Evolutionary conservation across 148 eudicot species (phyloP).

Genomic region (Diospyros kaki): DNA sequence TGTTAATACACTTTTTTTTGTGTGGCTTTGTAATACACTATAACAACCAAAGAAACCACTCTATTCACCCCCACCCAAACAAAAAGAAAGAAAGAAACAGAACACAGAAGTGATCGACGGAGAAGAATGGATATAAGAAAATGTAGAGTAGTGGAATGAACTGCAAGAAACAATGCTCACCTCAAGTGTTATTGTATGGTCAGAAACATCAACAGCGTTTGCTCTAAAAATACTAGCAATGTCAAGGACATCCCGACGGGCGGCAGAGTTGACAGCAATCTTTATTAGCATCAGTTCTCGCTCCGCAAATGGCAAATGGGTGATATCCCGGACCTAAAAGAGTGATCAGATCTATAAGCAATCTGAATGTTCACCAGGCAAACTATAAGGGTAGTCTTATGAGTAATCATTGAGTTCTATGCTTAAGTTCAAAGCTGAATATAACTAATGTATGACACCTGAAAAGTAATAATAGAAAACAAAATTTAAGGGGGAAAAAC

Average conservation of each 20-base stretch:
- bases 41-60: not conserved
- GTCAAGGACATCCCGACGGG: slow-evolving; percentile 90
- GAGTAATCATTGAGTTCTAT: not conserved
- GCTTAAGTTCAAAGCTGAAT: too few relatives aligned
- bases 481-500: too few relatives aligned
- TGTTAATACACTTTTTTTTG: not conserved
- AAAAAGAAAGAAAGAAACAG: too few relatives aligned
- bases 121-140: not conserved
- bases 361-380: not conserved
- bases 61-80: not conserved
- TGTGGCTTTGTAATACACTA: too few relatives aligned
- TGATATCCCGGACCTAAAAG: slow-evolving; percentile 67
- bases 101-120: not conserved
- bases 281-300: slow-evolving; percentile 92
- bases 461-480: not conserved
- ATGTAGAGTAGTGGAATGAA: not conserved
- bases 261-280: slow-evolving; percentile 76
- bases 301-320: slow-evolving; percentile 88
- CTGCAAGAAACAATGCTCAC: slow-evolving; percentile 25
- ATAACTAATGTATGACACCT: not conserved
- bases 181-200: slow-evolving; percentile 88
- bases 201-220: slow-evolving; percentile 95
- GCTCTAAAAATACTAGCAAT: slow-evolving; percentile 90
- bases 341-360: slow-evolving; percentile 6
- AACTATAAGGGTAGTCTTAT: not conserved